These are phyloP conservation scores for Micromonas commoda DNA, from an alignment of 139 green algal species.

Conservation along the genomic window DNA sequence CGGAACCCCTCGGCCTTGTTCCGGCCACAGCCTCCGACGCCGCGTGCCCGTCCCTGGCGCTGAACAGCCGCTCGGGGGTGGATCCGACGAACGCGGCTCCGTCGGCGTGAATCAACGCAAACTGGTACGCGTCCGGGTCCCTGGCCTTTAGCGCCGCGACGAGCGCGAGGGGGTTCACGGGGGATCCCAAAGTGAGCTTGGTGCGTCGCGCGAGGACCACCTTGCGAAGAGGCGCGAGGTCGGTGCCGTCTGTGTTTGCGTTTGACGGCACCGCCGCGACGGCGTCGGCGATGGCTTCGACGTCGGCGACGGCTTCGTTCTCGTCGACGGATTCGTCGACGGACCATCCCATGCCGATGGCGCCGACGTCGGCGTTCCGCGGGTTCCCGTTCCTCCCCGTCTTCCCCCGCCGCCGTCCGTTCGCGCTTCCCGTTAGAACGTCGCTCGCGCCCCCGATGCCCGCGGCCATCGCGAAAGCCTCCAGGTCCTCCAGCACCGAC, in stretches of 20 bases:
- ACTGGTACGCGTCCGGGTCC: slow-evolving; percentile 83
- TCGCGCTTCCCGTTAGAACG: too few relatives aligned
- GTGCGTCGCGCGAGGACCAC: slow-evolving; percentile 32
- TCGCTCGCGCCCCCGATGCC: neutral
- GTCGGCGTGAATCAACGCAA: slow-evolving; percentile 54
- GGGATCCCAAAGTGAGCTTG: neutral
- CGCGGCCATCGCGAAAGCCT: neutral
- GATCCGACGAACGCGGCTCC: slow-evolving; percentile 73
- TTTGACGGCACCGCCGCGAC: neutral
- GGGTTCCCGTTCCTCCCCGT: neutral
- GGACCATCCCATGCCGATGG: neutral
- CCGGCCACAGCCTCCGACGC: slow-evolving; percentile 87
- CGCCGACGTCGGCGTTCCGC: neutral
- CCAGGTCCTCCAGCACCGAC: neutral
- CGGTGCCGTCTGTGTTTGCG: neutral
- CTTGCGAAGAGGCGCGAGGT: slow-evolving; percentile 17
- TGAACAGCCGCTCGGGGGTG: slow-evolving; percentile 89
- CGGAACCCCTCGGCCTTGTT: slow-evolving; percentile 62
- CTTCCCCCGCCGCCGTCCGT: too few relatives aligned
- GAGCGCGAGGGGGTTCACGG: slow-evolving; percentile 55
- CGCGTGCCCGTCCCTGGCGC: slow-evolving; percentile 53
- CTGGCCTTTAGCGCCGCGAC: slow-evolving; percentile 65
- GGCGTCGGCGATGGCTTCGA: neutral
- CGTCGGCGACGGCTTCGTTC: neutral
- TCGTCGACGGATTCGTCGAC: neutral